Base-by-base conservation (phyloP, 2,329 filamentous ascomycete genomes). In the Talaromyces albobiverticillius region DNA sequence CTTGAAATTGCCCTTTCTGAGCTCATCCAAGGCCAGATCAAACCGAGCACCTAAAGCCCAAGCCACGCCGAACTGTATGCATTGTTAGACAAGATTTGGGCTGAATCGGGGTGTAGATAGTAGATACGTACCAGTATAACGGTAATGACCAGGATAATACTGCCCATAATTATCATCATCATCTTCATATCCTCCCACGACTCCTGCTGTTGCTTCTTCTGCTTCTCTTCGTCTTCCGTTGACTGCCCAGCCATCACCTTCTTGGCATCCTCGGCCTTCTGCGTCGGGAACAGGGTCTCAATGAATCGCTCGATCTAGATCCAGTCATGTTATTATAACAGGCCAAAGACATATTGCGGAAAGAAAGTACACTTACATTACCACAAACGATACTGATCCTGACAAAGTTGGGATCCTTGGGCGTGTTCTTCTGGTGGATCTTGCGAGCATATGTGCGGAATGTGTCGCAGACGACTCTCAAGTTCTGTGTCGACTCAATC, bases 341-440 rank as follows among this genome's bases (percentile, higher is more conserved):
- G 20, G 23, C 31, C 29, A 47, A 31, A 47, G 56, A 63, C 5
- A 42, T 16, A n/a, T 10, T 25, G 9, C 9, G 1, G 16, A n/a
- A n/a, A 32, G 22, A 1, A 41, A 36, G 6, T 7, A 9, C 14
- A 65, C 76, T 64, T 71, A 93, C 89, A 82, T 90, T 91, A 67
- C 84, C 93, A 68, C 93, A 95, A 53, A 89, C 87, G 59, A 91
- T 85, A 72, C 91, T 96, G 67, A 99, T 96, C 66, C 90, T 87
- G 43, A 96, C 77, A 76, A 88, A 99, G 69, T 92, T 93, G 42
- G 93, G 94, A 66, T 99, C 94, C 64, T 86, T 85, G 0, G 94
- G 93, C 59, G 92, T 90, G 72, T 96, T 97, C 83, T 94, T 96
- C 78, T 88, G 85, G 67, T 92, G 88, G 71, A 99, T 97, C 71